Evolutionary conservation across 345 rosid species (phyloP).

Genomic region (Mercurialis annua): DNA sequence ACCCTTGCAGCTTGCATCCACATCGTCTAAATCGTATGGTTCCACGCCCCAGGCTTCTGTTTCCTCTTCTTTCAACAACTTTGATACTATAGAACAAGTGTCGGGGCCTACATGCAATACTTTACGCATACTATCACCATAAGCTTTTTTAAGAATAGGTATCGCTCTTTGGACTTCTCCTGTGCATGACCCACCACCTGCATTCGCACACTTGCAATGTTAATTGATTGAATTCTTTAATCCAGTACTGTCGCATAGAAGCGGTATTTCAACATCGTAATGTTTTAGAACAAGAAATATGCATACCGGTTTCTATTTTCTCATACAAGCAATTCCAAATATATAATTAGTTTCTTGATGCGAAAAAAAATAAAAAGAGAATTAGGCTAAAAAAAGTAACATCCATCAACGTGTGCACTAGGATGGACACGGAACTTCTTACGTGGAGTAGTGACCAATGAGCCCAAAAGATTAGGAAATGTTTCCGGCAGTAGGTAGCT

Average conservation of each 20-base stretch:
- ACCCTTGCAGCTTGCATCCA: constrained; percentile 69
- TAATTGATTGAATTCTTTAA: constrained; percentile 10
- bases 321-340: neutral
- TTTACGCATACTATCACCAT: constrained; percentile 88
- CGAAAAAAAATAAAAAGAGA: neutral
- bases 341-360: neutral
- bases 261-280: neutral
- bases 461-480: neutral
- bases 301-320: neutral
- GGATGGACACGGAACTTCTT: neutral
- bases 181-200: constrained; percentile 83
- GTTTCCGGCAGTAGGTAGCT: neutral
- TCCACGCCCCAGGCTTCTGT: constrained; percentile 98
- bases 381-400: neutral
- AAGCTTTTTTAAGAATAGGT: constrained; percentile 74
- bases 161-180: constrained; percentile 76
- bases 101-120: constrained; percentile 97
- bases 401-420: neutral
- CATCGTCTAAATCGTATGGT: constrained; percentile 96
- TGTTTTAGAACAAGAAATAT: too few species aligned
- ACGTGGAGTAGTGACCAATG: neutral
- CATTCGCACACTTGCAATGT: neutral
- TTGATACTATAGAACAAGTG: constrained; percentile 81
- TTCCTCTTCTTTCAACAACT: constrained; percentile 77
- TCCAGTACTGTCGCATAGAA: neutral